Evolutionary conservation across 1,139 yeast genomes (phyloP), one percentile per base, ranked within the genome.

Genomic region (Hyphopichia khmerensis): DNA sequence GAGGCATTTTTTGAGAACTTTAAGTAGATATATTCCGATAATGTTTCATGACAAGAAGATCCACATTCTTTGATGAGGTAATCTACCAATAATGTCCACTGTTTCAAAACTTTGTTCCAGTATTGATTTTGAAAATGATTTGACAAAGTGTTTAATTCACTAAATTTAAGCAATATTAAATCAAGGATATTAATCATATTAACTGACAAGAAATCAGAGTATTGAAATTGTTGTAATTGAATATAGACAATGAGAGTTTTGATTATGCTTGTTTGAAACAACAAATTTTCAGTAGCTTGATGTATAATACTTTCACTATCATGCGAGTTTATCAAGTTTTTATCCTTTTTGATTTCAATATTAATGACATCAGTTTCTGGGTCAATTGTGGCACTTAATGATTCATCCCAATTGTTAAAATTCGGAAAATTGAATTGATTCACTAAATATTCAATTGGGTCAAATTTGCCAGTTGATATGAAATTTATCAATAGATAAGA

Each of bases 181-280:
- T 69, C 74, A 26, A 74, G 46, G 29, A 72, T 63, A 2, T 34
- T 40, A 1, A 57, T 48, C 30, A 72, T 48, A 36, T 66, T 67
- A 3, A 45, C 36, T 0, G 75, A 53, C 33, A 72, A 57, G 42
- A 51, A 73, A 24, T 71, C 76, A 0, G 65, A 55, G 42, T 69
- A 64, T 48, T 72, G 77, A 42, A 72, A 67, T 48, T 67, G 75
- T 47, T 71, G 74, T 26, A 74, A 56, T 50, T 73, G 78, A 32
- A 70, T 52, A 49, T 69, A 72, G 29, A 69, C 56, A 2, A 72
- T 56, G 18, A 72, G 44, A 0, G 72, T 48, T 45, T 72, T 75
- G 9, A 63, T 56, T 2, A 67, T 48, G 14, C 75, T 69, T 2
- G 65, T 51, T 45, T 71, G 73, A 17, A 50, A 49, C 30, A 69